Evolutionary conservation across 2,329 filamentous ascomycete genomes (phyloP).

Genomic region (Ascochyta koolunga): DNA sequence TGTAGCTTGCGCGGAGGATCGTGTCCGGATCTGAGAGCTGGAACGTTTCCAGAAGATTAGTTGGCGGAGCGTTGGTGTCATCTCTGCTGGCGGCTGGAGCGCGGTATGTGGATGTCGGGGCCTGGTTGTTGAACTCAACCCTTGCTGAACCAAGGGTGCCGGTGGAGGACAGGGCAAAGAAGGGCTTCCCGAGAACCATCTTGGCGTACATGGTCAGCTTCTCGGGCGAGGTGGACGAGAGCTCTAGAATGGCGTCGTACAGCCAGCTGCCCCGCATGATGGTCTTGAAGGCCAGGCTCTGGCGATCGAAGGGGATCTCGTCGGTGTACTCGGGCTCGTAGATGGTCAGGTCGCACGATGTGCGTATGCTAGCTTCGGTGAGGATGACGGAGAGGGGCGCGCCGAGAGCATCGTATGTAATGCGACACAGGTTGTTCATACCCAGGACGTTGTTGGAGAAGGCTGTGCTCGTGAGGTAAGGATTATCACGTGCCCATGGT

Average conservation of each 20-base stretch:
- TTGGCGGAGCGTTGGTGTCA: constrained; percentile 3
- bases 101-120: constrained; percentile 31
- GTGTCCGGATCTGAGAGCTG: constrained; percentile 55
- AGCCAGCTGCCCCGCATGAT: constrained; percentile 85
- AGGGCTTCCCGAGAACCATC: constrained; percentile 56
- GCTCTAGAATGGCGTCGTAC: constrained; percentile 73
- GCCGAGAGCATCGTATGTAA: constrained; percentile 77
- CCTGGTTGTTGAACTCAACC: constrained; percentile 62
- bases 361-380: constrained; percentile 76
- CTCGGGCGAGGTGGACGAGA: constrained; percentile 71
- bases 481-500: constrained; percentile 50
- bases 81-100: constrained; percentile 11
- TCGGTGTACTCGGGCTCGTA: constrained; percentile 72
- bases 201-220: constrained; percentile 66
- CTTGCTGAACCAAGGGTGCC: constrained; percentile 65
- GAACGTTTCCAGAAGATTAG: constrained; percentile 73
- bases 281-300: constrained; percentile 84
- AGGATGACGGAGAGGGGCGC: constrained; percentile 83
- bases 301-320: constrained; percentile 86
- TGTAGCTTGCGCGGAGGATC: constrained; percentile 68
- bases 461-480: constrained; percentile 67
- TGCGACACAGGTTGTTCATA: constrained; percentile 82
- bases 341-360: constrained; percentile 84
- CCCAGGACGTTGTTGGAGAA: constrained; percentile 85
- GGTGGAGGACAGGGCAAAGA: constrained; percentile 73